Percentiles rank a stretch among this genome's conserved stretches.
phyloP scores from a whole-genome alignment of 148 eudicot genomes.

The Rhododendron henanense region DNA sequence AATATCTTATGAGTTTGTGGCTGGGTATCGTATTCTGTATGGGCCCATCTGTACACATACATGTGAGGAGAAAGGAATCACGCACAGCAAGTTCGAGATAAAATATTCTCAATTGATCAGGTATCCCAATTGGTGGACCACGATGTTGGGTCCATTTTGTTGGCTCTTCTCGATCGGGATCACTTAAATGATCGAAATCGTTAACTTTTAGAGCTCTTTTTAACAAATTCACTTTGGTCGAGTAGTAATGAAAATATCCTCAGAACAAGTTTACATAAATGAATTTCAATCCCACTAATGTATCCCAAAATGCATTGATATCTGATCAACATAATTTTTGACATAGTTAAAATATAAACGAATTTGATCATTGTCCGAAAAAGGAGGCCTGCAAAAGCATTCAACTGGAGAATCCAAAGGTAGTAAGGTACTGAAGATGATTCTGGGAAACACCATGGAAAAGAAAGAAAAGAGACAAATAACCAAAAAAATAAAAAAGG shows the following conservation, averaged over 20 bases:
- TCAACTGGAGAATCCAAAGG: not conserved
- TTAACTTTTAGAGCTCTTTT: not conserved
- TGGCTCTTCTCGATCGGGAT: not conserved
- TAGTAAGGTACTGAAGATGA: not conserved
- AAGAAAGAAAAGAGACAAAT: not conserved
- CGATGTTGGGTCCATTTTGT: not conserved
- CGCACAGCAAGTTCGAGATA: not conserved
- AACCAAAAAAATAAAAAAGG: not conserved
- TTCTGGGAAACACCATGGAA: not conserved
- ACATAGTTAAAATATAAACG: not conserved
- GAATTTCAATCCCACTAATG: not conserved
- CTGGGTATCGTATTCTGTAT: not conserved
- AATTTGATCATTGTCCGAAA: not conserved
- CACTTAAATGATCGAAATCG: not conserved
- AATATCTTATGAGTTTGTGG: not conserved
- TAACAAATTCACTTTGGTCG: not conserved
- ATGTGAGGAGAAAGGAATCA: not conserved
- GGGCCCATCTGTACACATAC: not conserved
- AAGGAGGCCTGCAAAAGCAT: not conserved
- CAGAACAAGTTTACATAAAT: not conserved
- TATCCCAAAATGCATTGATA: not conserved
- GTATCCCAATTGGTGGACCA: not conserved
- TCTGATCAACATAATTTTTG: not conserved
- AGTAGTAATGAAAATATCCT: not conserved
- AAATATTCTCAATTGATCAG: not conserved